Conservation (phyloP, 2,329 filamentous ascomycete species). For the Fusarium domesticum region DNA sequence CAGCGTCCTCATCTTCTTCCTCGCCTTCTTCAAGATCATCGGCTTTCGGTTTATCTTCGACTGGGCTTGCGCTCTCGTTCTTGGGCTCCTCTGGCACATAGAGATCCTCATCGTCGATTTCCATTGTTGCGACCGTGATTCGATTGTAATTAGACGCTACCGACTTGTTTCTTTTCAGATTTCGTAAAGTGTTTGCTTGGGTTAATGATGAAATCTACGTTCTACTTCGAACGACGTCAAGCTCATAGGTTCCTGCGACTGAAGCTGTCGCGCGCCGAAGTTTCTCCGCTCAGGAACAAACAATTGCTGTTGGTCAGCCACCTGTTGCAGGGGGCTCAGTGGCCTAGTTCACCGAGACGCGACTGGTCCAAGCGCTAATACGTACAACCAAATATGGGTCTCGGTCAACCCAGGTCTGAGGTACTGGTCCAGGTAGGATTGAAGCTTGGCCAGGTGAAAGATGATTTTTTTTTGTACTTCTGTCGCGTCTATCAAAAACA, state of each 20-base stretch:
- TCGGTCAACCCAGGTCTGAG: too few species aligned
- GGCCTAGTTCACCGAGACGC: slow-evolving; percentile 1
- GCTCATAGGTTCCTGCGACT: slow-evolving; percentile 5
- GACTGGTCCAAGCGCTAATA: slow-evolving; percentile 20
- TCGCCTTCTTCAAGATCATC: slow-evolving; percentile 63
- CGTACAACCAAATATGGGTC: too few species aligned
- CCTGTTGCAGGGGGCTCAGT: too few species aligned
- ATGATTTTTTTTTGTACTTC: too few species aligned
- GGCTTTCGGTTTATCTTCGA: slow-evolving; percentile 37
- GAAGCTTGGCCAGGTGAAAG: too few species aligned
- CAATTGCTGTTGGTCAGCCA: too few species aligned
- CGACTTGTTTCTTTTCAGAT: neutral
- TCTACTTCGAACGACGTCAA: slow-evolving; percentile 8
- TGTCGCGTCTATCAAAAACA: too few species aligned
- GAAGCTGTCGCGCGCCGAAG: slow-evolving; percentile 22
- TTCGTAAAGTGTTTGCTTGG: neutral
- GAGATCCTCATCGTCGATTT: slow-evolving; percentile 67
- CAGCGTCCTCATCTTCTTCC: slow-evolving; percentile 59
- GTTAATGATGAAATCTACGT: neutral
- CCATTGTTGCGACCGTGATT: slow-evolving; percentile 45
- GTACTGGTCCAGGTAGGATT: too few species aligned
- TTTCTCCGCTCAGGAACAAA: slow-evolving; percentile 27
- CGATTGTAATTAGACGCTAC: neutral
- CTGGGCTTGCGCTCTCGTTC: slow-evolving; percentile 29
- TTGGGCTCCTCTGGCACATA: slow-evolving; percentile 59